Percentiles rank a stretch among this genome's conserved stretches.
Conservation (phyloP, 2,329 filamentous ascomycete species). For the Arthrobotrys entomopaga region DNA sequence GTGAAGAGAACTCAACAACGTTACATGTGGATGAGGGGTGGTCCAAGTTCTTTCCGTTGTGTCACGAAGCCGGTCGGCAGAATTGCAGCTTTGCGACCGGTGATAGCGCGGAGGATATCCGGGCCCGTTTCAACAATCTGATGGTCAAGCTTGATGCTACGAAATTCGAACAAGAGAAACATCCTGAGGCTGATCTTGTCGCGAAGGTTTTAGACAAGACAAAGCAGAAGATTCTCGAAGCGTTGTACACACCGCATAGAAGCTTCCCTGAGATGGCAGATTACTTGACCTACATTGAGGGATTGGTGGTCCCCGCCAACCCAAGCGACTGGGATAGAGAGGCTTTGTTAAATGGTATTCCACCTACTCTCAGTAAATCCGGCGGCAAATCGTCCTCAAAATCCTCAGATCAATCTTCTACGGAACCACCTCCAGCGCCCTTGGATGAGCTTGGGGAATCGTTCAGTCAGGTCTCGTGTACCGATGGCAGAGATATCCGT, state of each 20-base stretch:
- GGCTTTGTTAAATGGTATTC: neutral
- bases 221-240: slow-evolving; percentile 12
- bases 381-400: neutral
- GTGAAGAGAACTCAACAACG: slow-evolving; percentile 6
- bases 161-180: slow-evolving; percentile 26
- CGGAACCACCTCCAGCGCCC: neutral
- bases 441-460: slow-evolving; percentile 13
- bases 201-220: neutral
- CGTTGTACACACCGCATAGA: slow-evolving; percentile 6
- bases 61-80: slow-evolving; percentile 23
- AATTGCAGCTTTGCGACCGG: slow-evolving; percentile 40
- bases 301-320: neutral
- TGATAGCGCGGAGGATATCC: slow-evolving; percentile 12
- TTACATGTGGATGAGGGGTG: slow-evolving; percentile 41
- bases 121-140: slow-evolving; percentile 31
- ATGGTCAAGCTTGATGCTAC: slow-evolving; percentile 41
- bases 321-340: slow-evolving; percentile 27
- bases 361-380: neutral
- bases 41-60: slow-evolving; percentile 35
- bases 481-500: slow-evolving; percentile 34
- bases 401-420: neutral
- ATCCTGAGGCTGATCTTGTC: slow-evolving; percentile 1
- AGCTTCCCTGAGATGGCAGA: slow-evolving; percentile 25
- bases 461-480: slow-evolving; percentile 26
- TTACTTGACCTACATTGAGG: slow-evolving; percentile 21